phyloP scores from a whole-genome alignment of 1,284 basidiomycete genomes.

The Ganoderma meredithae region DNA sequence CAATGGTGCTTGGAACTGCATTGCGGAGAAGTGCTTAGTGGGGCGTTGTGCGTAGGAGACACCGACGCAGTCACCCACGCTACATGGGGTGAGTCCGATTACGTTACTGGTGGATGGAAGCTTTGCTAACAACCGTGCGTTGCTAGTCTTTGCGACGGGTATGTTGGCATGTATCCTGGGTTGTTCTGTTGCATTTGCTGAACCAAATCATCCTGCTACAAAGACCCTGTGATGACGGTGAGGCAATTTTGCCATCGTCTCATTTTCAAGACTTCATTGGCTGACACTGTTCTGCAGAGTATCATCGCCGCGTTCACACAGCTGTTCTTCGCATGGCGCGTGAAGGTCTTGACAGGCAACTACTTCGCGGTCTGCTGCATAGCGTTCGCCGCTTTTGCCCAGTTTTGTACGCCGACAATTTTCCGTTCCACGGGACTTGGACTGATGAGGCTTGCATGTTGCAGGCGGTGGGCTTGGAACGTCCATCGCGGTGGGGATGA shows the following conservation, averaged over 20 bases:
- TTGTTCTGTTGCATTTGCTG: neutral
- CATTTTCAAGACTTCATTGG: neutral
- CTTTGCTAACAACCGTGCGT: neutral
- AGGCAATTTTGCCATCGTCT: neutral
- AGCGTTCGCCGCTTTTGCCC: slow-evolving; percentile 36
- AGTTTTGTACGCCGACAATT: slow-evolving; percentile 37
- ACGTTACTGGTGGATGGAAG: neutral
- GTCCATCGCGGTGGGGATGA: slow-evolving; percentile 43
- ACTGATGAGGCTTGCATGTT: neutral
- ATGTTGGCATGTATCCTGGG: neutral
- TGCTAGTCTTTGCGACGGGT: slow-evolving; percentile 43
- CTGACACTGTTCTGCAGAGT: slow-evolving; percentile 28
- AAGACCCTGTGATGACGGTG: slow-evolving; percentile 43
- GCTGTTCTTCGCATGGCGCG: slow-evolving; percentile 52
- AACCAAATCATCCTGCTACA: neutral
- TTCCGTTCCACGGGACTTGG: neutral
- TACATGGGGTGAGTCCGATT: slow-evolving; percentile 38
- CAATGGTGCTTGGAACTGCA: neutral
- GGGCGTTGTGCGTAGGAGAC: slow-evolving; percentile 30
- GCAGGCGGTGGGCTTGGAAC: slow-evolving; percentile 44
- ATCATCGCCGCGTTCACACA: slow-evolving; percentile 49
- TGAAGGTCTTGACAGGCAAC: slow-evolving; percentile 44
- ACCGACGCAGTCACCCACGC: slow-evolving; percentile 34
- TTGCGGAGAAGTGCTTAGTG: neutral
- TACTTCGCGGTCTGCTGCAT: slow-evolving; percentile 36